Conservation (phyloP, 140 eudicot species). For the Oenanthe javanica region DNA sequence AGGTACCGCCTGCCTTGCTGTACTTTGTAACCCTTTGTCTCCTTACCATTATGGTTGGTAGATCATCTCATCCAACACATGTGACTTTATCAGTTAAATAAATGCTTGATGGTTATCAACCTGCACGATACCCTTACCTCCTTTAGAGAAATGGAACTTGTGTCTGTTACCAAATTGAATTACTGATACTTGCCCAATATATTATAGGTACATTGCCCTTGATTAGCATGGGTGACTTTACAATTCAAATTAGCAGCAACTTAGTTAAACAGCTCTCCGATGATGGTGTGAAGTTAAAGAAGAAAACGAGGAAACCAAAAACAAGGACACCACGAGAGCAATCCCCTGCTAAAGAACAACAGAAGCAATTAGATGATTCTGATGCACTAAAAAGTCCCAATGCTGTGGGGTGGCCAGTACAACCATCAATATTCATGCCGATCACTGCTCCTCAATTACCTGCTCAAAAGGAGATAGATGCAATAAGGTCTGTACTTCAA, state of each 20-base stretch:
- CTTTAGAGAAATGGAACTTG: background rate
- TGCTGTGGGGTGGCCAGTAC: constrained; percentile 61
- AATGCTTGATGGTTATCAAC: background rate
- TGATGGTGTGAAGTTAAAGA: constrained; percentile 54
- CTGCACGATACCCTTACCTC: background rate
- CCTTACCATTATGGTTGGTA: background rate
- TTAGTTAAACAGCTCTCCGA: constrained; percentile 65
- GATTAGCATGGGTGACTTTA: constrained; percentile 54
- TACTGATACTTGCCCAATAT: background rate
- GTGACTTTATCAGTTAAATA: background rate
- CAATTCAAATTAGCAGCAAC: constrained; percentile 68
- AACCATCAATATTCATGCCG: constrained; percentile 54
- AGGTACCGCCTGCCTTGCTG: background rate
- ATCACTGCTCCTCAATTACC: constrained; percentile 38
- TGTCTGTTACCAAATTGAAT: background rate
- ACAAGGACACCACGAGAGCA: constrained; percentile 32
- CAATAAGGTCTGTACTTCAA: constrained; percentile 51
- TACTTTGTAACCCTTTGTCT: background rate
- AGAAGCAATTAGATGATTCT: constrained; percentile 36
- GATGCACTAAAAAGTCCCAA: constrained; percentile 26
- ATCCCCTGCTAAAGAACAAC: constrained; percentile 25
- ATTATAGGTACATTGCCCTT: constrained; percentile 14
- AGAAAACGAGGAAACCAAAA: constrained; percentile 64
- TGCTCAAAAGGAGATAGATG: constrained; percentile 46
- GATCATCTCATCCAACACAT: background rate